Conservation (phyloP, 352 stramenopile species). For the Thalassiosira exigua region DNA sequence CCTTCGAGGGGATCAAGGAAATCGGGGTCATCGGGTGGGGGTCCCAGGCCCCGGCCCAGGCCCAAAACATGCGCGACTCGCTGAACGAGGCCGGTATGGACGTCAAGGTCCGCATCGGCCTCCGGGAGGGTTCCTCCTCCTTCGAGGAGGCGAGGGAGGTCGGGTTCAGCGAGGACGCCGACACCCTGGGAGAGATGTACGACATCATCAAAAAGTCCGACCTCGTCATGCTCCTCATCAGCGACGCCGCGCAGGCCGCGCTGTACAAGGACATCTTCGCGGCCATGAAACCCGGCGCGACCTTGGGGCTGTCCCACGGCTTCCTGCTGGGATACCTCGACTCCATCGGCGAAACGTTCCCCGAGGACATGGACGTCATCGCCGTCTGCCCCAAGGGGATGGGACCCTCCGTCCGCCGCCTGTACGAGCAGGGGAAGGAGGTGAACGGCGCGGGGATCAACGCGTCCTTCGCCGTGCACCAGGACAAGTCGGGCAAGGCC, state of each 20-base stretch:
- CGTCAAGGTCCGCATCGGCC: constrained; percentile 91
- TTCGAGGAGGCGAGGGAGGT: constrained; percentile 87
- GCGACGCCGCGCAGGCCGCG: constrained; percentile 93
- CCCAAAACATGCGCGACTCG: constrained; percentile 96
- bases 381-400: constrained; percentile 98
- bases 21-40: constrained; percentile 98
- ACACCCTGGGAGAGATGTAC: constrained; percentile 95
- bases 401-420: constrained; percentile 93
- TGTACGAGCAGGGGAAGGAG: constrained; percentile 98
- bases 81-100: constrained; percentile 89
- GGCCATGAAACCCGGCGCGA: constrained; percentile 94
- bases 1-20: constrained; percentile 95
- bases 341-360: constrained; percentile 94
- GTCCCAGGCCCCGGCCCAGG: constrained; percentile 96
- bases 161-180: constrained; percentile 92
- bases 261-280: constrained; percentile 97
- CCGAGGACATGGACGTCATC: constrained; percentile 97
- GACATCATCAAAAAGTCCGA: constrained; percentile 95
- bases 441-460: constrained; percentile 98
- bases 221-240: constrained; percentile 97
- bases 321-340: constrained; percentile 97
- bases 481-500: constrained; percentile 91
- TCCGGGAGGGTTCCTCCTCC: constrained; percentile 86
- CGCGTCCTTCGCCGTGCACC: constrained; percentile 94
- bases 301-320: constrained; percentile 95